A percentile compares a stretch with the other conserved stretches of the same genome.
phyloP scores from a whole-genome alignment of 139 green algal species.

The Pseudopediastrum boryanum region DNA sequence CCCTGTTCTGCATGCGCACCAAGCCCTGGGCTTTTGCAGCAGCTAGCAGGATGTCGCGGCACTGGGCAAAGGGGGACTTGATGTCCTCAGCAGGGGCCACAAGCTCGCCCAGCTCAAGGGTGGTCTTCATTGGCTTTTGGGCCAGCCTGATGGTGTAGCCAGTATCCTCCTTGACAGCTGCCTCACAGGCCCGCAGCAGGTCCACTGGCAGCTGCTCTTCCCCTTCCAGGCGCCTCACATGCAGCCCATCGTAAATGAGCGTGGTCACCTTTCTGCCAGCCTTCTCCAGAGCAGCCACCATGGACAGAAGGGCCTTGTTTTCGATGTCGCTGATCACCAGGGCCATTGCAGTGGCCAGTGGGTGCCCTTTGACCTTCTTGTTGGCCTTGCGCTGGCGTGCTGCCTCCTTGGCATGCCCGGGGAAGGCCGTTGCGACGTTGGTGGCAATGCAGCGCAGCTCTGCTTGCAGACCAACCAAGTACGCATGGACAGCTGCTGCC shows the following conservation, averaged over 20 bases:
- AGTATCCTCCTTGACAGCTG: neutral
- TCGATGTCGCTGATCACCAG: no score
- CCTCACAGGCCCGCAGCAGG: constrained; percentile 1
- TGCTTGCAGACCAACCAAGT: no score
- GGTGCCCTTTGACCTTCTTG: no score
- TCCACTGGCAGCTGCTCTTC: neutral
- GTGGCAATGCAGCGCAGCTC: no score
- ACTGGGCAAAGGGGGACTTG: neutral
- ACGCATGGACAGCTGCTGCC: no score
- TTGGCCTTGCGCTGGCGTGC: no score
- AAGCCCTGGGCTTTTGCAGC: neutral
- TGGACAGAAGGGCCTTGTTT: no score
- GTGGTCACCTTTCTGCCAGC: neutral
- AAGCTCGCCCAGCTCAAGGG: neutral
- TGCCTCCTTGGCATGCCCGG: no score
- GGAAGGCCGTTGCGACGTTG: no score
- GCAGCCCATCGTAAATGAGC: constrained; percentile 4
- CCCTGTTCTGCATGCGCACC: neutral
- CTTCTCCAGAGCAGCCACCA: no score
- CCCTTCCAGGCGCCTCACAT: neutral
- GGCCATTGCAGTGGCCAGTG: no score
- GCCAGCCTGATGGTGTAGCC: neutral
- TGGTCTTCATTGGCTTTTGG: constrained; percentile 2
- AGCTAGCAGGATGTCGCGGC: neutral
- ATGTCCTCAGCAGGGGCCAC: neutral